Evolutionary conservation across 805 yeast genomes (phyloP).

Genomic region (Groenewaldozyma tartarivorans): DNA sequence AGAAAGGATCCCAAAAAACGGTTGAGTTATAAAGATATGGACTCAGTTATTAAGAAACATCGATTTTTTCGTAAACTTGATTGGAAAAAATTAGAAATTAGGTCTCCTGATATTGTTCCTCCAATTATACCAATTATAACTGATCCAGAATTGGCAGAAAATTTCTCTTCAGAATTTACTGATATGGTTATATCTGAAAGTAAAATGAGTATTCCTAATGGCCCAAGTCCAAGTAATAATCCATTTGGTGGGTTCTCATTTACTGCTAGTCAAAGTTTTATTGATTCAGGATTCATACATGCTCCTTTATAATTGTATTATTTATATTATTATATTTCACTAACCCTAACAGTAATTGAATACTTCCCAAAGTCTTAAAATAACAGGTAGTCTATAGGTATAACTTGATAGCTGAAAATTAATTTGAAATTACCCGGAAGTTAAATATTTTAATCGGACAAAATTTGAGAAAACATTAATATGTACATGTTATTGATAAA

Average conservation of each 20-base stretch:
- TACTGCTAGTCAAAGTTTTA: slow-evolving; percentile 30
- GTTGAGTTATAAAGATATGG: slow-evolving; percentile 47
- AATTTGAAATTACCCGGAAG: too few species aligned
- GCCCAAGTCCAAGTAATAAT: background rate
- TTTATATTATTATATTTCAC: background rate
- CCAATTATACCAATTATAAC: slow-evolving; percentile 80
- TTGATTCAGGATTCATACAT: slow-evolving; percentile 15
- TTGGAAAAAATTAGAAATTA: slow-evolving; percentile 51
- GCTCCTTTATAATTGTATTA: background rate
- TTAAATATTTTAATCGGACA: too few species aligned
- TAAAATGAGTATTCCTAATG: background rate
- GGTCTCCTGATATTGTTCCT: slow-evolving; percentile 44
- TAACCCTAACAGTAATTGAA: too few species aligned
- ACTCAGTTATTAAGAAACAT: slow-evolving; percentile 43
- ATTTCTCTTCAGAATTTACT: slow-evolving; percentile 74
- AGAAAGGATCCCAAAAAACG: slow-evolving; percentile 65
- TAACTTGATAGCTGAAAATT: too few species aligned
- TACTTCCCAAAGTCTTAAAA: too few species aligned
- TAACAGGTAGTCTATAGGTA: too few species aligned
- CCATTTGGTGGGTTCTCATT: slow-evolving; percentile 29
- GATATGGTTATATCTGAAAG: slow-evolving; percentile 32
- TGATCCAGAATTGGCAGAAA: slow-evolving; percentile 74
- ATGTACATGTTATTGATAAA: too few species aligned
- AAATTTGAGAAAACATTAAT: too few species aligned
- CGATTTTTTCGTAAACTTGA: slow-evolving; percentile 67